These are phyloP conservation scores for Trichoderma guizhouense DNA, from an alignment of 2,329 filamentous ascomycete genomes.

Conservation along the genomic window DNA sequence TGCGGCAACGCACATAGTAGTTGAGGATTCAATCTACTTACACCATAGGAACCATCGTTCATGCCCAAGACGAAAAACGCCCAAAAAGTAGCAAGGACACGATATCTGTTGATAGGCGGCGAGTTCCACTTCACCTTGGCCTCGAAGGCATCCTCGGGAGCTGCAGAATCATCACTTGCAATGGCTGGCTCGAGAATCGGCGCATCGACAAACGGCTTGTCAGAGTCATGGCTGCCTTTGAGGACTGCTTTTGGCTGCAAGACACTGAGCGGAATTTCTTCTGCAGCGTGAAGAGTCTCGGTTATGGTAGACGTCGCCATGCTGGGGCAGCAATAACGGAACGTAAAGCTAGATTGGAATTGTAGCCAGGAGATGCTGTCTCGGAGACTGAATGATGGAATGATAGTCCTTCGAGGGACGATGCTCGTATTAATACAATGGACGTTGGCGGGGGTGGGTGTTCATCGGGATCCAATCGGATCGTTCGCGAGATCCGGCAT, in stretches of 20 bases:
- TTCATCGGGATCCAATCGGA: background rate
- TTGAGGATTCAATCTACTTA: conserved; percentile 31
- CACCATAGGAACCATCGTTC: conserved; percentile 57
- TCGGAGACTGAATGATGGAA: background rate
- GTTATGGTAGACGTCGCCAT: conserved; percentile 6
- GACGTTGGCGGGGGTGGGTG: background rate
- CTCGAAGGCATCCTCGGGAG: conserved; percentile 9
- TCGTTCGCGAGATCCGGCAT: background rate
- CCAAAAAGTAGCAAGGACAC: conserved; percentile 53
- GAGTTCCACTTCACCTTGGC: conserved; percentile 44
- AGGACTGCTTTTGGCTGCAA: background rate
- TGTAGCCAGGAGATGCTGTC: background rate
- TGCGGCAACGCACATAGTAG: too few relatives aligned
- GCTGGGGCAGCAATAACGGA: background rate
- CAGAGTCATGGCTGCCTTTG: background rate
- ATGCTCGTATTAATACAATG: background rate
- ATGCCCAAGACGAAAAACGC: conserved; percentile 56
- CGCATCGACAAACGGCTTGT: background rate
- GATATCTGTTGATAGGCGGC: conserved; percentile 46
- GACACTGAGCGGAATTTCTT: background rate
- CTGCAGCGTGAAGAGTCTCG: background rate
- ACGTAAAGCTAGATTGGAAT: background rate
- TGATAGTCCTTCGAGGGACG: background rate
- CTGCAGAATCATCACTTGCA: background rate
- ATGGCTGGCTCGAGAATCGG: conserved; percentile 8